Base-by-base conservation (phyloP, 441 rosid genomes). In the Lepidium campestre region DNA sequence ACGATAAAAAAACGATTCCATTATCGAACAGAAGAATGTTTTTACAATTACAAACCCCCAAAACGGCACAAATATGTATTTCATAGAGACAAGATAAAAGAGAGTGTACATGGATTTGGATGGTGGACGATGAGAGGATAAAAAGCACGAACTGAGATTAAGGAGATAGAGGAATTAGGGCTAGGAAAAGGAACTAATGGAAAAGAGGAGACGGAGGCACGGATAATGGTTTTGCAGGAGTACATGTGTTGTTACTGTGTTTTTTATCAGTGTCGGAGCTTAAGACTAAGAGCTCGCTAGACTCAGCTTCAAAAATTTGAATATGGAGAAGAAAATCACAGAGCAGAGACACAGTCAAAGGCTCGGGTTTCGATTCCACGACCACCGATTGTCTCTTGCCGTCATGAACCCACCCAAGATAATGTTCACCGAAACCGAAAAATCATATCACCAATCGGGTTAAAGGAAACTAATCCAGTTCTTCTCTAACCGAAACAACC, bases 171-270 rank as follows among this genome's bases (percentile, higher is more conserved):
- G 13, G 67, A 52, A 67, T 63, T 46, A 46, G 73, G 56, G 44
- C 22, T 74, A 57, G 55, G 77, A 49, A 69, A 58, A 41, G 75
- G 55, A 18, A 59, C 31, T 6, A 71, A 62, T 6, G 55, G 75
- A 34, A 75, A 35, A 12, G 71, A 78, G 54, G 63, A 52, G 45
- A 83, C 22, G 34, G 84, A 78, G 7, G 79, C 50, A n/a, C 79
- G 79, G 31, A 66, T 9, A 36, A 86, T 65, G 59, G 79, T 49
- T 70, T 68, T 81, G 79, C 87, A 85, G 71, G 75, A 47, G 75
- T 78, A 73, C 92, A 84, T 83, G 68, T 23, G 36, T 57, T 3
- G 6, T 23, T 6, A 15, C 44, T 29, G 34, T 47, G 14, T 22
- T 48, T 2, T 15, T 2, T 59, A 18, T 12, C 27, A 47, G 8